Evolutionary conservation across 192 early-diverging fungal genomes (phyloP).

Genomic region (Linnemannia exigua): DNA sequence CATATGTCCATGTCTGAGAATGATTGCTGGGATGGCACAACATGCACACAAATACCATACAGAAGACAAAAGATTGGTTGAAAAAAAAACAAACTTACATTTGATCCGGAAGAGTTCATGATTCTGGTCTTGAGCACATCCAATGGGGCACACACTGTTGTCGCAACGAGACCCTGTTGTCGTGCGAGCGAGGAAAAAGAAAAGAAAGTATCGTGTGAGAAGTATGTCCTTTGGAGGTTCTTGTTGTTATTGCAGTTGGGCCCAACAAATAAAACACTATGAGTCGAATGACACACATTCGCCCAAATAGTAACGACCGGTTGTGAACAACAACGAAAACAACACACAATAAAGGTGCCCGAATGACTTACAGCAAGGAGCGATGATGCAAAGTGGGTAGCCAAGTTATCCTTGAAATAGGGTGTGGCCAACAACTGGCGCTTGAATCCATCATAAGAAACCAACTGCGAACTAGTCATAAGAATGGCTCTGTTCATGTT

Average conservation of each 20-base stretch:
- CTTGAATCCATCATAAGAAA: constrained; percentile 86
- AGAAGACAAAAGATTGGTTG: not conserved
- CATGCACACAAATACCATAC: not conserved
- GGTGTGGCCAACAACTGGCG: constrained; percentile 71
- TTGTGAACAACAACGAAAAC: not conserved
- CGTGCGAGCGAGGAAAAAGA: not conserved
- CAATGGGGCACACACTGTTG: constrained; percentile 81
- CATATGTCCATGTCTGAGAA: not conserved
- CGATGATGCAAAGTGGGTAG: constrained; percentile 78
- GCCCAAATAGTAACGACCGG: not conserved
- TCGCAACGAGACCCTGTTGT: constrained; percentile 76
- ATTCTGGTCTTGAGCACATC: constrained; percentile 91
- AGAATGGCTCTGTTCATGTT: constrained; percentile 93
- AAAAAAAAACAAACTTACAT: constrained; percentile 24
- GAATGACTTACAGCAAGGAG: constrained; percentile 73
- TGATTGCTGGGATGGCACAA: not conserved
- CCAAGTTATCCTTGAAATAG: constrained; percentile 73
- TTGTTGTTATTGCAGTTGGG: not conserved
- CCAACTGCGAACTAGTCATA: constrained; percentile 80
- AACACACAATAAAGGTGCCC: constrained; percentile 9
- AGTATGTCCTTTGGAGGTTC: not conserved
- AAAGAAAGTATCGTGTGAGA: not conserved
- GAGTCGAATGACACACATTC: constrained; percentile 1
- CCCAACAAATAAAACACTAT: not conserved
- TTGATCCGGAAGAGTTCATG: constrained; percentile 77